Base-by-base conservation (phyloP, 129 eudicot genomes). In the Scalesia atractyloides region DNA sequence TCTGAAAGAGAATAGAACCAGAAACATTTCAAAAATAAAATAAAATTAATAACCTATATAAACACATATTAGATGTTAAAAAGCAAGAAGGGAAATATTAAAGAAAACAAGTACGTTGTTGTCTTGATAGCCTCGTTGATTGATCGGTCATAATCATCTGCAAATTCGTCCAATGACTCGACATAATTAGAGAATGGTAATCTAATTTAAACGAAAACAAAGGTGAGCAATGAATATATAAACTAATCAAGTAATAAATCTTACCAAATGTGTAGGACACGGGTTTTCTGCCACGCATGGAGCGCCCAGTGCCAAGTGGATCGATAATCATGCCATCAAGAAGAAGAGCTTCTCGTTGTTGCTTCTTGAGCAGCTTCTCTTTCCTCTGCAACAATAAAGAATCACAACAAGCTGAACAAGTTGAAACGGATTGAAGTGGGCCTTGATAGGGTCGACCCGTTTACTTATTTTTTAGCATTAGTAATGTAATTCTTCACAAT, bases 241-340 rank as follows among this genome's bases (percentile, higher is more conserved):
- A 69, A 13, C 59, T 14, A 17, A 37, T 18, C 56, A 50, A n/a
- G 0, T 48, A 11, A 34, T 9, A 56, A 54, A 39, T 51, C 87
- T 79, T 84, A 90, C 99, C 98, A 74, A 94, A 94, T 51, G 98
- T 94, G 73, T 94, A 94, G 49, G 98, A 86, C 63, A 94, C 97
- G 11, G 93, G 96, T 76, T 94, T 94, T 79, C 98, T 87, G 72
- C 89, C 98, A 82, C 98, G 98, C 49, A 84, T 83, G 64, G 97
- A 94, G 33, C 97, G 97, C 18, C 98, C 98, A 15, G 85, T 85
- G 73, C 79, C 93, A 76, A 90, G 77, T 66, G 85, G 97, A 88
- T 94, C 96, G 73, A 94, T 73, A 58, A 87, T 76, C 89, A 86
- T 84, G 73, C 77, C 88, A 83, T 94, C 97, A 59, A 94, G 97